Evolutionary conservation across 306 rosid species (phyloP).

Genomic region (Astragalus glycyphyllos): DNA sequence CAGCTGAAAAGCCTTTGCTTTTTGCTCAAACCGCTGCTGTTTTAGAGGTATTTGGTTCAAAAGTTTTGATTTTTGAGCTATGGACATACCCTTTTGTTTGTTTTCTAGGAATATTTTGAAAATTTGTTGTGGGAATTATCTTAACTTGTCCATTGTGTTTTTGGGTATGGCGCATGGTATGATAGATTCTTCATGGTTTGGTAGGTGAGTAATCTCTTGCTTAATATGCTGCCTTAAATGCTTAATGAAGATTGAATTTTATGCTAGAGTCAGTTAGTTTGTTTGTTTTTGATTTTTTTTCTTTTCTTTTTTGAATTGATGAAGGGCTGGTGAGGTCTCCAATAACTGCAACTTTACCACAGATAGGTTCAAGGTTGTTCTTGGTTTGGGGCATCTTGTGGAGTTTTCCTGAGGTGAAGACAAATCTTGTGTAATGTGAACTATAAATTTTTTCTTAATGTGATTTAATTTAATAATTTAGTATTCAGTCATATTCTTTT

Average conservation of each 20-base stretch:
- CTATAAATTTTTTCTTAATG: neutral
- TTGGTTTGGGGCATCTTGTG: slow-evolving; percentile 84
- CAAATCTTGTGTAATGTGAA: neutral
- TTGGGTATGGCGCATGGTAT: slow-evolving; percentile 36
- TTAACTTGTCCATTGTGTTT: neutral
- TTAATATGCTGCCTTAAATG: neutral
- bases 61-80: slow-evolving; percentile 18
- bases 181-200: slow-evolving; percentile 88
- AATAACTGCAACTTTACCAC: slow-evolving; percentile 81
- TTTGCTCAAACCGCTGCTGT: slow-evolving; percentile 83
- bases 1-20: slow-evolving; percentile 73
- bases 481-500: neutral
- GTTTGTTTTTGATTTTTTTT: slow-evolving; percentile 8
- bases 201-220: slow-evolving; percentile 65
- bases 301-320: slow-evolving; percentile 29
- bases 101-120: slow-evolving; percentile 1
- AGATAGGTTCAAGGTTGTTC: slow-evolving; percentile 75
- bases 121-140: slow-evolving; percentile 15
- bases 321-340: slow-evolving; percentile 92
- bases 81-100: slow-evolving; percentile 40
- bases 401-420: slow-evolving; percentile 69
- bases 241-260: slow-evolving; percentile 10
- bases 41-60: slow-evolving; percentile 58
- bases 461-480: neutral
- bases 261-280: neutral